A percentile compares a stretch with the other conserved stretches of the same genome.
These are phyloP conservation scores for Ammopiptanthus mongolicus DNA, from an alignment of 306 rosid species.

Conservation along the genomic window DNA sequence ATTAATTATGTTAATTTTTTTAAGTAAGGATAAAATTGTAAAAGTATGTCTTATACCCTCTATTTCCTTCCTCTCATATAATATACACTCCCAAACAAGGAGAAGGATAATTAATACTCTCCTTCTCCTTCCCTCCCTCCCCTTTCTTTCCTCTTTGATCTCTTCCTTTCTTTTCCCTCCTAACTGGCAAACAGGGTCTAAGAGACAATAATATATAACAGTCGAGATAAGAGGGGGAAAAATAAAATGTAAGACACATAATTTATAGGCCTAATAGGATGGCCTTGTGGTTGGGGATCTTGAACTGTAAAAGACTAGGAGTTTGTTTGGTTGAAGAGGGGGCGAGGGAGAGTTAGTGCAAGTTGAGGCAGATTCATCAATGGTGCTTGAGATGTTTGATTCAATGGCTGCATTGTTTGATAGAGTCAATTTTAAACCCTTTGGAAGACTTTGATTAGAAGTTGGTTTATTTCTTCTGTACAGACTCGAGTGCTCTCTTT, in stretches of 20 bases:
- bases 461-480: constrained; percentile 51
- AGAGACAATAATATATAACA: background rate
- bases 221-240: no score
- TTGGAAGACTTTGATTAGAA: constrained; percentile 6
- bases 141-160: no score
- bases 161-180: no score
- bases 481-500: constrained; percentile 51
- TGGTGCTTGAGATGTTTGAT: constrained; percentile 52
- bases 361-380: constrained; percentile 61
- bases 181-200: no score
- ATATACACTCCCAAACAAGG: no score
- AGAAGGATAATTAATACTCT: no score
- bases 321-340: constrained; percentile 32
- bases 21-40: no score
- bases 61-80: no score
- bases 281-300: background rate
- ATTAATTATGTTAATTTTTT: no score
- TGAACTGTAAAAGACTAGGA: constrained; percentile 18
- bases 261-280: background rate
- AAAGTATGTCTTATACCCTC: no score
- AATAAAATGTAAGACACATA: background rate
- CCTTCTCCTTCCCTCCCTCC: no score
- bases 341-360: constrained; percentile 58
- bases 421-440: constrained; percentile 19
- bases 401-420: constrained; percentile 45